phyloP scores from a whole-genome alignment of 1,139 yeast genomes.

The Taphrina communis region DNA sequence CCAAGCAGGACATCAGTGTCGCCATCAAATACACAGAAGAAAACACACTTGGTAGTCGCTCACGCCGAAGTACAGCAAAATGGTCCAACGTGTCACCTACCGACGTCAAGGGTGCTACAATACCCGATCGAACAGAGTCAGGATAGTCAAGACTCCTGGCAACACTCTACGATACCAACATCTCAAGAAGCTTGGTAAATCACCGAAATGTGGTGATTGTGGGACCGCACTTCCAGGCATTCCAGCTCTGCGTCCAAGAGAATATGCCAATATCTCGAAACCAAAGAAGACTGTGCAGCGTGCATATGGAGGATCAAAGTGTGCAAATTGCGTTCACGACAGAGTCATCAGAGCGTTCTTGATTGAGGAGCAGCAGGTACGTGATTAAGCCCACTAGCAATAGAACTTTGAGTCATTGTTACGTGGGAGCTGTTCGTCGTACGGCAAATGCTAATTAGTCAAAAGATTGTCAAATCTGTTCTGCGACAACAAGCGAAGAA shows the following conservation, averaged over 20 bases:
- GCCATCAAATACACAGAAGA: neutral
- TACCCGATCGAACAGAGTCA: conserved; percentile 78
- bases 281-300: conserved; percentile 98
- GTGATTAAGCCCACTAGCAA: neutral
- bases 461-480: conserved; percentile 38
- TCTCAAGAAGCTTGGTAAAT: conserved; percentile 88
- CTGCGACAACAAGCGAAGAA: conserved; percentile 41
- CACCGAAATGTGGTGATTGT: conserved; percentile 99
- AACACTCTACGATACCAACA: conserved; percentile 97
- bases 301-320: conserved; percentile 99
- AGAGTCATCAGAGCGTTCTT: conserved; percentile 94
- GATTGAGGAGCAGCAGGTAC: conserved; percentile 97
- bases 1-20: neutral
- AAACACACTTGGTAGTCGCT: neutral
- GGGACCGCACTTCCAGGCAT: conserved; percentile 86
- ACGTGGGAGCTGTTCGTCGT: neutral
- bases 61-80: conserved; percentile 49
- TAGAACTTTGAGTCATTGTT: neutral
- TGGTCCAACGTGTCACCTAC: conserved; percentile 83
- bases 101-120: conserved; percentile 82
- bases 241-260: conserved; percentile 95
- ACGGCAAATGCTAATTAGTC: neutral
- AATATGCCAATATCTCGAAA: conserved; percentile 92
- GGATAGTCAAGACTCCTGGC: conserved; percentile 99
- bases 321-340: conserved; percentile 98